Evolutionary conservation across 495 filamentous ascomycete species (phyloP).

Genomic region (Cercophora newfieldiana): DNA sequence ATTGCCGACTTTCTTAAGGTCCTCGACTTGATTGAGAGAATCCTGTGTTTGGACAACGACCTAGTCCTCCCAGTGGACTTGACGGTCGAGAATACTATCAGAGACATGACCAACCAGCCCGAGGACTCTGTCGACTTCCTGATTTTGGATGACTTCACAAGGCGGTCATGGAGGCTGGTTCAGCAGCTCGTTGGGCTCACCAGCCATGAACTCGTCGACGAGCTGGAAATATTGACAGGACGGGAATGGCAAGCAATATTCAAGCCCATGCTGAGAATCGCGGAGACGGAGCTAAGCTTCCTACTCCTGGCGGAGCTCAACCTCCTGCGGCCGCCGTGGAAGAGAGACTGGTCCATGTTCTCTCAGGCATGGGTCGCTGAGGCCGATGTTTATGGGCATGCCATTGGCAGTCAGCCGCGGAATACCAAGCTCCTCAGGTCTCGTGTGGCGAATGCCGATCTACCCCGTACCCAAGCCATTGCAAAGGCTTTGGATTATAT

Average conservation of each 20-base stretch:
- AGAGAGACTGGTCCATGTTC: not conserved
- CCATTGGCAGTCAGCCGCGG: not conserved
- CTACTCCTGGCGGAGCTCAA: not conserved
- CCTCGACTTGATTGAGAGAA: not conserved
- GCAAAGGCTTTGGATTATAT: not conserved
- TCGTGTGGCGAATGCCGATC: not conserved
- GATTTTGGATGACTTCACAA: not conserved
- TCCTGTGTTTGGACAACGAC: not conserved
- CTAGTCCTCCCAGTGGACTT: not conserved
- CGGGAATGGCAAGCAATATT: not conserved
- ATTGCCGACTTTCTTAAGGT: not conserved
- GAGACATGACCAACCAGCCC: not conserved
- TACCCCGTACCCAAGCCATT: not conserved
- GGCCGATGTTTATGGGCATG: not conserved
- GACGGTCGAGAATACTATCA: not conserved
- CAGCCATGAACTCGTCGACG: not conserved
- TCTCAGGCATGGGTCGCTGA: not conserved
- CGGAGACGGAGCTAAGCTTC: not conserved
- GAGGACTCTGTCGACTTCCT: not conserved
- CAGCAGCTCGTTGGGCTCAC: not conserved
- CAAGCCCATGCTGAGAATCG: not conserved
- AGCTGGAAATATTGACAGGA: not conserved
- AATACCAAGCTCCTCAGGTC: not conserved
- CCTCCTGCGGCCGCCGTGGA: not conserved
- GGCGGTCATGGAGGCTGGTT: not conserved